Base-by-base conservation (phyloP, 2,329 filamentous ascomycete genomes). In the Didymella sp. region DNA sequence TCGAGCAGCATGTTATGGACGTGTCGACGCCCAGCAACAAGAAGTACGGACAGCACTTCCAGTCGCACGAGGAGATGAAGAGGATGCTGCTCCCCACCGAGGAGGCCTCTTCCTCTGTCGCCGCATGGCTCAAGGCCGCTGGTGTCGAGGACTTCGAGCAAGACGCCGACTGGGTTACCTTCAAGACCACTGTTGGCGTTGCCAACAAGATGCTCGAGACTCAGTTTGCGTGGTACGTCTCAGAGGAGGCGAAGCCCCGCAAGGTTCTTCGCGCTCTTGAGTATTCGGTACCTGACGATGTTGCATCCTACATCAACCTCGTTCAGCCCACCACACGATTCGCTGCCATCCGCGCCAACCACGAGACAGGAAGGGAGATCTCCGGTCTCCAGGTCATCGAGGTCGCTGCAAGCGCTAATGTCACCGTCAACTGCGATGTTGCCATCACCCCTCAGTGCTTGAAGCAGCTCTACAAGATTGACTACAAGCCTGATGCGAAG, bases 301-400 rank as follows among this genome's bases (percentile, higher is more conserved):
- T 82, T 48, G 62, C 67, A 21, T 48, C 62, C 3, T 64, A 78
- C 59, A 77, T 82, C 62, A 77, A 82, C 51, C 70, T 82, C 15
- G 78, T 85, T 41, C 80, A 82, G 22, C 82, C 82, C 0, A 84
- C 82, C 0, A 82, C 78, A 31, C 80, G 78, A 51, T 84, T 84
- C 60, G 81, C 80, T 55, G 59, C 59, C 21, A 60, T 67, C 33
- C 68, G 62, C 13, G 60, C 66, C 9, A 59, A 60, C 31, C 57
- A 66, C 57, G 48, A 63, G 49, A 64, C 62, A 5, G 61, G 59
- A 35, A 59, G 54, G 33, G 66, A 69, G 25, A 60, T 68, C 12
- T 42, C 55, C 9, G 59, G 60, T n/a, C 59, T 67, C 30, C 52
- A 56, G 38, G 49, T 51, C 31, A 47, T 53, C 5, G 37, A 50